Conservation (phyloP, 2,329 filamentous ascomycete species). For the Sphaerulina musiva region DNA sequence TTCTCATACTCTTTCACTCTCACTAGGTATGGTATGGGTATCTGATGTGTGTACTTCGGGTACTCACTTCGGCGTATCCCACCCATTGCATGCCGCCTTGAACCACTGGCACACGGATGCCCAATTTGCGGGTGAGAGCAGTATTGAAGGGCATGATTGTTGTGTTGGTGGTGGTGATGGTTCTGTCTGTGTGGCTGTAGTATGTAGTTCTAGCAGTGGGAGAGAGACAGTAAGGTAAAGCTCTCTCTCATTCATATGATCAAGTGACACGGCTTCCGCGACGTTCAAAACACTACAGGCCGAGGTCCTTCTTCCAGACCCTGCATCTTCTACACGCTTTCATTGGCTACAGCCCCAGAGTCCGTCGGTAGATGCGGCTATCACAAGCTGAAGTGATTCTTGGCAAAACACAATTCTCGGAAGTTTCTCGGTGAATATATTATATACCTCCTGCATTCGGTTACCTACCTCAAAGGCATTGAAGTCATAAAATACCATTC, state of each 20-base stretch:
- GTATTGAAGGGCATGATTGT: not conserved
- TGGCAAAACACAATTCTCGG: not conserved
- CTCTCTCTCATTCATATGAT: not conserved
- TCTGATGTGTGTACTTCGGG: too few species aligned
- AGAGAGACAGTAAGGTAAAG: not conserved
- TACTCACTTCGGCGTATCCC: constrained; percentile 63
- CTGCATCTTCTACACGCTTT: not conserved
- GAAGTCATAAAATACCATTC: not conserved
- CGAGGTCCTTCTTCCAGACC: not conserved
- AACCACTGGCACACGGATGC: constrained; percentile 59
- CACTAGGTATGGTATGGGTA: too few species aligned
- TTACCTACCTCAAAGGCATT: too few species aligned
- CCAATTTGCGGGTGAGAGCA: not conserved
- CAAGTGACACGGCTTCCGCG: not conserved
- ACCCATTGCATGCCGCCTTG: constrained; percentile 87
- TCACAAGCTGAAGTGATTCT: not conserved
- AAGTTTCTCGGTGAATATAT: not conserved
- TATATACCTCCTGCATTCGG: not conserved
- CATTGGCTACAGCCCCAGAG: not conserved
- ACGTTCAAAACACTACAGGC: not conserved
- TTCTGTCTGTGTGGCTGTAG: not conserved
- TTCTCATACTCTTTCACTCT: too few species aligned
- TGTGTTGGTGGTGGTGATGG: not conserved
- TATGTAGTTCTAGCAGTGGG: not conserved
- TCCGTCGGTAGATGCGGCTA: not conserved